Evolutionary conservation across 257 asterid genomes (phyloP).

Genomic region (Marsdenia floribunda): DNA sequence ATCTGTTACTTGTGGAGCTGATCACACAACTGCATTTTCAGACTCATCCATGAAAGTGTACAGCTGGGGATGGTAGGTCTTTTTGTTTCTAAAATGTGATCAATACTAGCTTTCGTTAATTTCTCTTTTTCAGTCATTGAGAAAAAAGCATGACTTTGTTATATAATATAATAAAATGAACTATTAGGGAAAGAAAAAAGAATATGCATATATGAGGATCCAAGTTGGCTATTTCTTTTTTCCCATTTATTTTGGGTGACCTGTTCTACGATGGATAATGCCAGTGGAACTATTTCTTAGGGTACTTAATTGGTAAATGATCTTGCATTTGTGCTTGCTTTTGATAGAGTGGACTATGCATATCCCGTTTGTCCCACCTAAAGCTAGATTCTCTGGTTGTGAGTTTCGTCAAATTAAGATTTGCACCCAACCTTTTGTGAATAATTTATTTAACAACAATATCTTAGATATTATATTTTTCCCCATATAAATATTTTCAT

Average conservation of each 20-base stretch:
- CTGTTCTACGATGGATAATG: no score
- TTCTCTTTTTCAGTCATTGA: neutral
- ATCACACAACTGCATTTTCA: conserved; percentile 89
- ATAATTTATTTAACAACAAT: no score
- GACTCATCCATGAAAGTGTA: conserved; percentile 52
- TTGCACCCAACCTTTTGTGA: no score
- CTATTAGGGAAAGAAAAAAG: neutral
- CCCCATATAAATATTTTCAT: no score
- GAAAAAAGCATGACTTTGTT: neutral
- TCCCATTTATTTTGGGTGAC: neutral
- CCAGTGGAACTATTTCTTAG: neutral
- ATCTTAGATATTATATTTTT: no score
- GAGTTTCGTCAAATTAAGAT: no score
- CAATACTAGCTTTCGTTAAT: neutral
- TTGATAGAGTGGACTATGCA: neutral
- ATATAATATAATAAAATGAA: neutral
- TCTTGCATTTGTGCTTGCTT: neutral
- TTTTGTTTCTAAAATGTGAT: neutral
- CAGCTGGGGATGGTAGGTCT: conserved; percentile 95
- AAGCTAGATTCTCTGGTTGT: neutral
- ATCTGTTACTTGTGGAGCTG: conserved; percentile 88
- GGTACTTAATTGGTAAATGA: neutral
- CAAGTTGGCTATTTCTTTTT: neutral
- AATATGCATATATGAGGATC: no score
- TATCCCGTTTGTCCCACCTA: neutral